A percentile compares a stretch with the other conserved stretches of the same genome.
These are phyloP conservation scores for Adansonia digitata DNA, from an alignment of 345 rosid species.

Conservation along the genomic window DNA sequence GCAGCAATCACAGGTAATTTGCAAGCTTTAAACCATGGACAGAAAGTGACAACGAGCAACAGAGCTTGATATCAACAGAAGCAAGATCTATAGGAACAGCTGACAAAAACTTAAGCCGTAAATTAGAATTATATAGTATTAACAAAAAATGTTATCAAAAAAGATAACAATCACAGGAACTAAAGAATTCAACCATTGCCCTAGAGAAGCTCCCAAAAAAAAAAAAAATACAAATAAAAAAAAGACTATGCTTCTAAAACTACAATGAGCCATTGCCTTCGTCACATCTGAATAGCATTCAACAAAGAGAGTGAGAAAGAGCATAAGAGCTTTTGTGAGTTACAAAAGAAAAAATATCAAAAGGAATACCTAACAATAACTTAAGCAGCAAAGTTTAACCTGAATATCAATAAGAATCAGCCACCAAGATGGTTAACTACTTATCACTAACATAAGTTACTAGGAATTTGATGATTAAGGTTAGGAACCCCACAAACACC, in stretches of 20 bases:
- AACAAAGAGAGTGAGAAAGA: neutral
- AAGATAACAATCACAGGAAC: neutral
- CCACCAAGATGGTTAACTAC: neutral
- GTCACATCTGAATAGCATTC: neutral
- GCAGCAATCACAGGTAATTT: neutral
- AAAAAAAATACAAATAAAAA: neutral
- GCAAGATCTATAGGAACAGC: neutral
- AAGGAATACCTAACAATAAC: neutral
- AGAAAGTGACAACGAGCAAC: neutral
- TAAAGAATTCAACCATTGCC: neutral
- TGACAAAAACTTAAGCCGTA: neutral
- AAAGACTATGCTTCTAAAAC: neutral
- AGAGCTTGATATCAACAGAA: neutral
- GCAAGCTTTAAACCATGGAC: neutral
- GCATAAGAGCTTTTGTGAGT: neutral
- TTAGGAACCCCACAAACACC: neutral
- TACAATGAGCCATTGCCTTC: neutral
- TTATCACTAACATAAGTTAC: neutral
- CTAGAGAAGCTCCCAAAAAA: neutral
- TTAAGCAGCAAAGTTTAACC: neutral
- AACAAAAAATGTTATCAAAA: neutral
- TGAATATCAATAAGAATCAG: neutral
- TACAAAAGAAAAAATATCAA: neutral
- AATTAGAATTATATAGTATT: neutral
- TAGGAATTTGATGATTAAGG: neutral